Percentiles rank a stretch among this genome's conserved stretches.
phyloP scores from a whole-genome alignment of 768 basidiomycete genomes.

The Suillus subaureus region DNA sequence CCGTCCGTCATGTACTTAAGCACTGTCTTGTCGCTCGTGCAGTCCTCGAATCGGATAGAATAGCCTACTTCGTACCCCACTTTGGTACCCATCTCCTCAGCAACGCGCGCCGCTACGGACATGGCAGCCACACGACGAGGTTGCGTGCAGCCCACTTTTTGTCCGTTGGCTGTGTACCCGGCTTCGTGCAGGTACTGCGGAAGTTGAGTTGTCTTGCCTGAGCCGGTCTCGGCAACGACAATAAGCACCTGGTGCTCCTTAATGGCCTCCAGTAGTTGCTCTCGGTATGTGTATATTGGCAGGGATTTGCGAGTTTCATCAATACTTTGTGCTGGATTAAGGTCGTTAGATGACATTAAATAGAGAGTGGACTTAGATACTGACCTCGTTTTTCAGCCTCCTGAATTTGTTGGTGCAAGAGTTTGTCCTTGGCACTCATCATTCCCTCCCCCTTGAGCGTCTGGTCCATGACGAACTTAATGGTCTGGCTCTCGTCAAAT shows the following conservation, averaged over 20 bases:
- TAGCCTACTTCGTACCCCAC: slow-evolving; percentile 99
- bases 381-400: slow-evolving; percentile 88
- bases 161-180: slow-evolving; percentile 86
- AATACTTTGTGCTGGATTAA: slow-evolving; percentile 71
- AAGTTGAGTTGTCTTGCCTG: slow-evolving; percentile 97
- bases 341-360: slow-evolving; percentile 1
- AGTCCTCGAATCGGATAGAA: slow-evolving; percentile 99
- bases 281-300: slow-evolving; percentile 88
- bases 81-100: slow-evolving; percentile 97
- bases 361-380: slow-evolving; percentile 23
- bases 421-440: slow-evolving; percentile 83
- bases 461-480: slow-evolving; percentile 90
- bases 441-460: slow-evolving; percentile 65
- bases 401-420: slow-evolving; percentile 86
- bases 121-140: slow-evolving; percentile 98
- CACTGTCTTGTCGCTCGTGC: slow-evolving; percentile 98
- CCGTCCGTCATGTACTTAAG: slow-evolving; percentile 99
- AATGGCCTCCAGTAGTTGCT: slow-evolving; percentile 87
- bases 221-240: slow-evolving; percentile 97
- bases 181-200: slow-evolving; percentile 99
- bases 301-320: slow-evolving; percentile 93
- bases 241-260: slow-evolving; percentile 93
- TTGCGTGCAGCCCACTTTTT: slow-evolving; percentile 91
- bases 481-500: slow-evolving; percentile 97
- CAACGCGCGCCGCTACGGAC: slow-evolving; percentile 98